Percentiles rank a stretch among this genome's conserved stretches.
Conservation (phyloP, 768 basidiomycete species). For the Hypsizygus marmoreus region DNA sequence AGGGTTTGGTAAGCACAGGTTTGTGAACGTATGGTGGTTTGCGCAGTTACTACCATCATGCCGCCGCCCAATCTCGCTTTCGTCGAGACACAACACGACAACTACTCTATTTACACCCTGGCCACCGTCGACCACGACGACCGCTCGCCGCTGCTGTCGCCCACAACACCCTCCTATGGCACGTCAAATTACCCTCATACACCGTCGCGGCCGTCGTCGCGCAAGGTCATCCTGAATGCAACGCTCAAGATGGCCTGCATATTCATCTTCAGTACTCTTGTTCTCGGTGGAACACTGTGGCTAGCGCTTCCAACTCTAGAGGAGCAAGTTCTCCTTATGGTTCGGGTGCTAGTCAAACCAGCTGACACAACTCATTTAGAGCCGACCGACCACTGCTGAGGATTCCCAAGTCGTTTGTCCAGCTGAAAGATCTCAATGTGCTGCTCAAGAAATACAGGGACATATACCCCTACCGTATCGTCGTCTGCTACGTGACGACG, state of each 20-base stretch:
- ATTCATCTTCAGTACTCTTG: slow-evolving; percentile 65
- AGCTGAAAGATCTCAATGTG: slow-evolving; percentile 82
- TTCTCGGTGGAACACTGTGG: slow-evolving; percentile 81
- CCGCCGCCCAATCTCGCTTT: slow-evolving; percentile 20
- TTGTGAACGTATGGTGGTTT: background rate
- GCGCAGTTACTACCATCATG: slow-evolving; percentile 20
- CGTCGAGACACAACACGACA: slow-evolving; percentile 23
- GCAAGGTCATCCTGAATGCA: slow-evolving; percentile 73
- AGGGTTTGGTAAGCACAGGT: slow-evolving; percentile 9
- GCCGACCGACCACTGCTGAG: slow-evolving; percentile 75
- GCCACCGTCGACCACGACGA: slow-evolving; percentile 51
- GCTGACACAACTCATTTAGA: slow-evolving; percentile 37
- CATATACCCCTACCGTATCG: slow-evolving; percentile 82
- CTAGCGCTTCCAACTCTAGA: slow-evolving; percentile 79
- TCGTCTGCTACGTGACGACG: slow-evolving; percentile 84
- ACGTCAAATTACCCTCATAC: slow-evolving; percentile 42
- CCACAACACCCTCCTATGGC: slow-evolving; percentile 54
- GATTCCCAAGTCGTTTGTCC: slow-evolving; percentile 85
- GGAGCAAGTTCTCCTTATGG: slow-evolving; percentile 50
- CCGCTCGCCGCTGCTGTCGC: slow-evolving; percentile 44
- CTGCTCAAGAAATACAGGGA: slow-evolving; percentile 91
- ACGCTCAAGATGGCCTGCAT: slow-evolving; percentile 82
- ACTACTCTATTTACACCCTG: slow-evolving; percentile 59
- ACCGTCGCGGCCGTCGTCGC: slow-evolving; percentile 42
- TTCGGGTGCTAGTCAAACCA: slow-evolving; percentile 4